A percentile compares a stretch with the other conserved stretches of the same genome.
Evolutionary conservation across 2,329 filamentous ascomycete genomes (phyloP).

Genomic region (Fusarium udum): DNA sequence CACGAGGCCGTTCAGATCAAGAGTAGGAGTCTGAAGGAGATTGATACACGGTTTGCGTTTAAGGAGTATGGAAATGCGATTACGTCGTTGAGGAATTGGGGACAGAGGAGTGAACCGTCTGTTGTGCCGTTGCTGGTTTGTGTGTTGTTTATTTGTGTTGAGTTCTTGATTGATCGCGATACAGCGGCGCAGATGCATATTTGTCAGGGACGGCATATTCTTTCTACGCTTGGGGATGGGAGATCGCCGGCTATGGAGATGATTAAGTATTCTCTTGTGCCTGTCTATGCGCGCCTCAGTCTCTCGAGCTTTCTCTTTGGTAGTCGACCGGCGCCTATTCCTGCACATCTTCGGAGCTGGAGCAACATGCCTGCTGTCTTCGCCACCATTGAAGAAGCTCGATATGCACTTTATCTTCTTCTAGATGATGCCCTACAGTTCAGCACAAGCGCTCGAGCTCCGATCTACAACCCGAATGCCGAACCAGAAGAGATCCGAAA

Average conservation of each 20-base stretch:
- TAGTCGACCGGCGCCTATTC: constrained; percentile 49
- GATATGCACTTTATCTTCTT: constrained; percentile 49
- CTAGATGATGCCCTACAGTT: constrained; percentile 54
- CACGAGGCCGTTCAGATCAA: constrained; percentile 50
- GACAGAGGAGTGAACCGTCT: constrained; percentile 43
- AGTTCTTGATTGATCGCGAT: constrained; percentile 62
- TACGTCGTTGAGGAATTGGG: constrained; percentile 51
- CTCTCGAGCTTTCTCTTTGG: constrained; percentile 55
- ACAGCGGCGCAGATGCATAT: constrained; percentile 57
- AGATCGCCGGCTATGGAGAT: constrained; percentile 48
- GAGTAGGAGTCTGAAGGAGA: constrained; percentile 20
- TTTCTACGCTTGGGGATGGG: constrained; percentile 46
- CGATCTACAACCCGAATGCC: constrained; percentile 41
- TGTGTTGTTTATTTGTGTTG: constrained; percentile 62
- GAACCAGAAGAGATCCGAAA: constrained; percentile 36
- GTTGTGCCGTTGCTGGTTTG: constrained; percentile 55
- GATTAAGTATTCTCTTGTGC: constrained; percentile 53
- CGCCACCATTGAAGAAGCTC: constrained; percentile 46
- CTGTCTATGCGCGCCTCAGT: constrained; percentile 56
- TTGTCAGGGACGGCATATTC: constrained; percentile 54
- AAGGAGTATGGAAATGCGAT: constrained; percentile 60
- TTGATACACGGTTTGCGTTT: constrained; percentile 41
- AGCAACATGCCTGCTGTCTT: constrained; percentile 48
- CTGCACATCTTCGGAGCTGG: constrained; percentile 46
- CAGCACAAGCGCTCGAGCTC: constrained; percentile 40